These are phyloP conservation scores for Rubus parviflorus DNA, from an alignment of 306 rosid genomes.

Conservation along the genomic window DNA sequence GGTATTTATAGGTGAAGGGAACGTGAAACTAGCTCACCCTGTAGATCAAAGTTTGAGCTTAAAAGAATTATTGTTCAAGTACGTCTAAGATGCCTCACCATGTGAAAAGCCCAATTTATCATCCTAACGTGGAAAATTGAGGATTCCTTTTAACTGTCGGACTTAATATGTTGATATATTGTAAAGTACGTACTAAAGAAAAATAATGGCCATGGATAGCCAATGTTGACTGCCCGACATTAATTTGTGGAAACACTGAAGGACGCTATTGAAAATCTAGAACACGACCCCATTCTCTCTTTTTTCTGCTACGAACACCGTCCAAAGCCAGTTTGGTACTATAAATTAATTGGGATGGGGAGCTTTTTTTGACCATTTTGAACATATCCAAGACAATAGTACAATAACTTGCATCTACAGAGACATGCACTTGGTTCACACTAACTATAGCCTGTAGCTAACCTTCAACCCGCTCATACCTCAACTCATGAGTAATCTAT, in stretches of 20 bases:
- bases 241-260: not conserved
- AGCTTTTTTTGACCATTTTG: not conserved
- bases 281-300: not conserved
- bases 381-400: not conserved
- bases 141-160: not conserved
- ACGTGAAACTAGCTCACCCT: not conserved
- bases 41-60: not conserved
- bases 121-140: not conserved
- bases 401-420: not conserved
- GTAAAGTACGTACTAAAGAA: too few relatives aligned
- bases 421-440: not conserved
- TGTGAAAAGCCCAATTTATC: not conserved
- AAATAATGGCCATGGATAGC: not conserved
- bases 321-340: not conserved
- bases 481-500: not conserved
- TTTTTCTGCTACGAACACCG: not conserved
- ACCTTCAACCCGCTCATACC: not conserved
- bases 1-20: not conserved
- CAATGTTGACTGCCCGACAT: constrained; percentile 1
- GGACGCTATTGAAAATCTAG: not conserved
- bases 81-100: not conserved
- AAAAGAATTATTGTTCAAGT: not conserved
- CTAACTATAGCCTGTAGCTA: not conserved
- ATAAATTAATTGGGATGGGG: not conserved
- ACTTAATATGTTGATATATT: too few relatives aligned